A percentile compares a stretch with the other conserved stretches of the same genome.
These are phyloP conservation scores for Thymus quinquecostatus DNA, from an alignment of 257 asterid species.

Conservation along the genomic window DNA sequence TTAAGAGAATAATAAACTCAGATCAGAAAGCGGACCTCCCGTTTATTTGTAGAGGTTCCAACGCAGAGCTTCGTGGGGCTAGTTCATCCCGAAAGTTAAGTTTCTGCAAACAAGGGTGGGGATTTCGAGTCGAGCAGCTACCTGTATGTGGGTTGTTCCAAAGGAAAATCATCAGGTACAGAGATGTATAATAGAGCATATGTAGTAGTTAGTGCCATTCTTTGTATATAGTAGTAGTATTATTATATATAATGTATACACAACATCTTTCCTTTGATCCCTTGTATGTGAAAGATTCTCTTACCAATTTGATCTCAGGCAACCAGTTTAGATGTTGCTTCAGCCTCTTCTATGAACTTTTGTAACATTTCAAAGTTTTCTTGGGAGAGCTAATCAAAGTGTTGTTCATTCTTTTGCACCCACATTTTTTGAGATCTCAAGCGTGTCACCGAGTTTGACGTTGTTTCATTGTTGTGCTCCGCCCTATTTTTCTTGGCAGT, in stretches of 20 bases:
- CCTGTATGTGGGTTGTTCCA: slow-evolving; percentile 42
- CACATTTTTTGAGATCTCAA: neutral
- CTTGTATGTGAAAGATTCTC: slow-evolving; percentile 1
- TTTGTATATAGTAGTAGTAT: slow-evolving; percentile 43
- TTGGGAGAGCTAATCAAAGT: slow-evolving; percentile 27
- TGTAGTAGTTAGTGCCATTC: slow-evolving; percentile 46
- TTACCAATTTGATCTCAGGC: neutral
- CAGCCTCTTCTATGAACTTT: slow-evolving; percentile 28
- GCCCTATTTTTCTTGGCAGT: too few relatives aligned
- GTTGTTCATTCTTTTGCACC: neutral
- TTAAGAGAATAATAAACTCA: slow-evolving; percentile 34
- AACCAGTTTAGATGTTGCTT: slow-evolving; percentile 23
- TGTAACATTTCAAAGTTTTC: slow-evolving; percentile 27
- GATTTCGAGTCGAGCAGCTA: slow-evolving; percentile 34
- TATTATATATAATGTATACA: neutral
- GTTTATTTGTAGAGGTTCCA: slow-evolving; percentile 36
- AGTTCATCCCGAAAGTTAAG: slow-evolving; percentile 18
- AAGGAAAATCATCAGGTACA: slow-evolving; percentile 45
- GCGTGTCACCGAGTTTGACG: too few relatives aligned
- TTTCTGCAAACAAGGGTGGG: slow-evolving; percentile 42
- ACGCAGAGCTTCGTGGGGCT: slow-evolving; percentile 21
- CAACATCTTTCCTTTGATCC: neutral
- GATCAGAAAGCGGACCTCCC: slow-evolving; percentile 38
- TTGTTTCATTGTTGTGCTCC: too few relatives aligned
- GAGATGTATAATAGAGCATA: slow-evolving; percentile 50